A percentile compares a stretch with the other conserved stretches of the same genome.
Evolutionary conservation across 2,329 filamentous ascomycete genomes (phyloP).

Genomic region (Ophiosphaerella herpotricha): DNA sequence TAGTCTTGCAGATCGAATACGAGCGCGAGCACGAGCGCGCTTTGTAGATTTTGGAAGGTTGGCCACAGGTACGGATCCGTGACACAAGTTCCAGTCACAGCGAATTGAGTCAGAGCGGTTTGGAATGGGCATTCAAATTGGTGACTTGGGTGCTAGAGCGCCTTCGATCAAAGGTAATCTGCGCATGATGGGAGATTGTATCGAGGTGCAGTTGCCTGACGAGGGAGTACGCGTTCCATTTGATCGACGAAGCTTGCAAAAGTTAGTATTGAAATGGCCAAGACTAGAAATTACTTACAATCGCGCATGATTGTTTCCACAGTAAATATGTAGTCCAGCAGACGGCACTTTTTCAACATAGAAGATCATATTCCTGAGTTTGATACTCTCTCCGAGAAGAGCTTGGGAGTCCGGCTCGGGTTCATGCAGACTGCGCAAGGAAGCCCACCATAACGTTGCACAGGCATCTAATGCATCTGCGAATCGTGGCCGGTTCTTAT

Average conservation of each 20-base stretch:
- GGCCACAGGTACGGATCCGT: background rate
- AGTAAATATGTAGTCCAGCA: background rate
- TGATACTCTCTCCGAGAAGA: background rate
- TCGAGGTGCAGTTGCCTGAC: background rate
- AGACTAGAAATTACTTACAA: background rate
- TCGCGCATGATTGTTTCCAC: background rate
- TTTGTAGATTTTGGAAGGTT: background rate
- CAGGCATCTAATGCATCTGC: background rate
- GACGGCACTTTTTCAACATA: background rate
- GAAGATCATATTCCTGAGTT: background rate
- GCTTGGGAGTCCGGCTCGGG: background rate
- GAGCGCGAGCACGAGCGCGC: background rate
- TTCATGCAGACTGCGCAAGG: background rate
- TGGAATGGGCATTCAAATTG: background rate
- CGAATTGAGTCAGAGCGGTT: background rate
- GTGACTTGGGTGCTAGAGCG: background rate
- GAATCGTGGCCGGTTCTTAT: background rate
- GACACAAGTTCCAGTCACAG: background rate
- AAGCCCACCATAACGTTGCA: background rate
- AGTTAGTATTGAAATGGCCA: background rate
- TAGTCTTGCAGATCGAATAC: slow-evolving; percentile 2
- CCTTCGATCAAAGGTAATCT: background rate
- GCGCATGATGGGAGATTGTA: background rate
- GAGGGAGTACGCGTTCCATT: background rate
- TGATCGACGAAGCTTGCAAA: background rate